These are phyloP conservation scores for Candida khao-thaluensis DNA, from an alignment of 805 yeast genomes.

Conservation along the genomic window DNA sequence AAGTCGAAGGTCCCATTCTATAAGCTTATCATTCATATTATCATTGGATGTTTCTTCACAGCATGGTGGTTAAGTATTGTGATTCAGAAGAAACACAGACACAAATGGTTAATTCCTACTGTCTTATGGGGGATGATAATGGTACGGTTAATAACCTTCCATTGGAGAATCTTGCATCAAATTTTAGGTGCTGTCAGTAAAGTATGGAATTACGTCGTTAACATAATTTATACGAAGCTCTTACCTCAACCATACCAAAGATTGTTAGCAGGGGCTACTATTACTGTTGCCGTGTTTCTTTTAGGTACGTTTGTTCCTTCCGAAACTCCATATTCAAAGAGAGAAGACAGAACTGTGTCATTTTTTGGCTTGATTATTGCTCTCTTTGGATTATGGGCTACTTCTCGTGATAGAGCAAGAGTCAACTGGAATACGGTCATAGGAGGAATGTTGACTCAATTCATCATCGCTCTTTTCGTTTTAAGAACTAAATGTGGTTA, in stretches of 20 bases:
- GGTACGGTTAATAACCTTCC: constrained; percentile 51
- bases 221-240: constrained; percentile 36
- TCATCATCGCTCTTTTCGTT: constrained; percentile 57
- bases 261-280: constrained; percentile 41
- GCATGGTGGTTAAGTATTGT: constrained; percentile 58
- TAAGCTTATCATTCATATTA: constrained; percentile 18
- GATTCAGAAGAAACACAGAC: constrained; percentile 49
- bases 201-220: constrained; percentile 32
- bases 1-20: constrained; percentile 12
- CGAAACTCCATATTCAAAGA: constrained; percentile 45
- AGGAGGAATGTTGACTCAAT: constrained; percentile 60
- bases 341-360: constrained; percentile 56
- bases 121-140: constrained; percentile 50
- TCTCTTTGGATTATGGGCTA: constrained; percentile 39
- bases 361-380: constrained; percentile 55
- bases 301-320: constrained; percentile 55
- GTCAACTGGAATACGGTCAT: constrained; percentile 61
- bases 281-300: constrained; percentile 48
- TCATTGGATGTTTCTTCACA: constrained; percentile 43
- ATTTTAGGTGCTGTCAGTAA: constrained; percentile 18
- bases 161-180: constrained; percentile 33
- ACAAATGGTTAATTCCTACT: constrained; percentile 58
- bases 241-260: constrained; percentile 43
- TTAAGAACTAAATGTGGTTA: constrained; percentile 59
- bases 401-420: constrained; percentile 45